A percentile compares a stretch with the other conserved stretches of the same genome.
phyloP scores from a whole-genome alignment of 129 eudicot genomes.

The Dittrichia graveolens region DNA sequence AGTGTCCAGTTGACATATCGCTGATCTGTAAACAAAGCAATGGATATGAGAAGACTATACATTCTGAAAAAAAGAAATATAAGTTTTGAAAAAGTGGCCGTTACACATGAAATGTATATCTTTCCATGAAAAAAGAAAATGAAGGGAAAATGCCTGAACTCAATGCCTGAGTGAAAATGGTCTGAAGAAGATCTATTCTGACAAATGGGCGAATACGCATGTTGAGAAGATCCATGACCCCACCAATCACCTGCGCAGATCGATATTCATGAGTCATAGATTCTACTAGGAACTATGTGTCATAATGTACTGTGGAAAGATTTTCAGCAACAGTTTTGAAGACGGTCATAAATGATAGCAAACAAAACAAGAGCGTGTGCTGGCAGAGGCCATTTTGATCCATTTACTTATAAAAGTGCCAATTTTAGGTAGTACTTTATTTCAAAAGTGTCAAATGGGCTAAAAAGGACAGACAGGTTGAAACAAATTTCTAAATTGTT shows the following conservation, averaged over 20 bases:
- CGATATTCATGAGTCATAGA: constrained; percentile 13
- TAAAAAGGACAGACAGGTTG: too few relatives aligned
- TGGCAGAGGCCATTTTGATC: too few relatives aligned
- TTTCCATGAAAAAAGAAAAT: constrained; percentile 7
- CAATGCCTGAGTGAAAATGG: constrained; percentile 58
- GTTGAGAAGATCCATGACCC: constrained; percentile 70
- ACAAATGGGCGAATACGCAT: constrained; percentile 78
- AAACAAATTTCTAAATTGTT: too few relatives aligned
- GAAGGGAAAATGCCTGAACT: constrained; percentile 59
- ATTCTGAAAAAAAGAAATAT: not conserved
- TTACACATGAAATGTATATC: not conserved
- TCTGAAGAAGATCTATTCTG: constrained; percentile 81
- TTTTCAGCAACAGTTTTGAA: not conserved
- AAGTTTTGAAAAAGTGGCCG: not conserved
- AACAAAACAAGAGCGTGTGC: too few relatives aligned
- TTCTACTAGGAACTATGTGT: not conserved
- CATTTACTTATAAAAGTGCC: too few relatives aligned
- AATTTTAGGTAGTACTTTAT: too few relatives aligned
- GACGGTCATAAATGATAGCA: not conserved
- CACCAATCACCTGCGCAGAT: constrained; percentile 67
- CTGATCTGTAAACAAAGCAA: constrained; percentile 49
- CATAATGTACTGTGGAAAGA: not conserved
- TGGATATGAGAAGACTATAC: not conserved
- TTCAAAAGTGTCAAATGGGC: too few relatives aligned
- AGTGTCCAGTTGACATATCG: constrained; percentile 82